Base-by-base conservation (phyloP, 768 basidiomycete genomes). In the Tulasnella sp. region DNA sequence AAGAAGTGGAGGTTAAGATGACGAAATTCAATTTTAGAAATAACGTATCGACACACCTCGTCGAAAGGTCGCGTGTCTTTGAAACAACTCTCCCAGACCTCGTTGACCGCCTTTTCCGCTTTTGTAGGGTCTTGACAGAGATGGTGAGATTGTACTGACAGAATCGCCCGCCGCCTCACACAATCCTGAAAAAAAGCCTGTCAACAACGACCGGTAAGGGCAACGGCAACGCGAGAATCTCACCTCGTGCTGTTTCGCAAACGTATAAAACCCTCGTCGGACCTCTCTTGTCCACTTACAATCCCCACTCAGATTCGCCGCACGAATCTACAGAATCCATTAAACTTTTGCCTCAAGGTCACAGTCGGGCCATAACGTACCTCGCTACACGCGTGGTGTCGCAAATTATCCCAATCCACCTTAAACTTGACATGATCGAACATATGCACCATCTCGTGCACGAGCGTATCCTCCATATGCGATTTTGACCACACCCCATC, bases 311-410 rank as follows among this genome's bases (percentile, higher is more conserved):
- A 98, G 69, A 67, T 81, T 94, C 61, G 91, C 94, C 0, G 96
- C 93, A 41, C 96, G 83, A 67, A 99, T 96, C 94, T 98, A 29
- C 9, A 45, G 8, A 29, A 37, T 5, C 21, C 43, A n/a, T 19
- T 32, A 35, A 12, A 14, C 5, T 15, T 31, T 6, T n/a, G n/a
- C 25, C 29, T 25, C 21, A 8, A 6, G 29, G 21, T 8, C 6
- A 19, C 23, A 51, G n/a, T 34, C 39, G 7, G 21, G 19, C 29
- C 27, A 2, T 6, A 6, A 63, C 81, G 64, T 62, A 94, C 94
- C 80, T 98, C 94, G 65, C 86, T 91, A 68, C 96, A 99, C 2
- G 94, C 96, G 67, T 96, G 91, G 72, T 96, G 92, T 58, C 90
- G 73, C 56, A 98, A 67, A 69, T 98, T 86, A 45, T 69, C 70